These are phyloP conservation scores for Candida methanosorbosa DNA, from an alignment of 805 yeast genomes.

Conservation along the genomic window DNA sequence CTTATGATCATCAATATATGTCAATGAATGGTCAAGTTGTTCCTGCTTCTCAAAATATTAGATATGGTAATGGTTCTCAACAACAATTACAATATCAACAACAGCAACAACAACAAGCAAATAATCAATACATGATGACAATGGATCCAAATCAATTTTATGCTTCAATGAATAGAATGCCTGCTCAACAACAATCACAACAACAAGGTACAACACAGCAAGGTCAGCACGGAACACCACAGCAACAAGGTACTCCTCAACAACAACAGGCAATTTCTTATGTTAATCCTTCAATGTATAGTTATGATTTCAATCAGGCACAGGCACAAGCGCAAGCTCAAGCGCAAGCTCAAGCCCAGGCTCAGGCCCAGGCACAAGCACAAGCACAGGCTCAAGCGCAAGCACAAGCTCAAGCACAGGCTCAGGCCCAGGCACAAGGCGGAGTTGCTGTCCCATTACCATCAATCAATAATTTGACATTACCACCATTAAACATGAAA, in stretches of 20 bases:
- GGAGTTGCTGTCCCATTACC: conserved; percentile 18
- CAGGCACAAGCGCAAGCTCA: conserved; percentile 20
- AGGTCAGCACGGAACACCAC: background rate
- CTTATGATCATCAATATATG: too few relatives aligned
- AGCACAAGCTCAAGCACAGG: conserved; percentile 12
- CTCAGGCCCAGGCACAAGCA: conserved; percentile 13
- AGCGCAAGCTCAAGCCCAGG: conserved; percentile 14
- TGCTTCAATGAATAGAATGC: background rate
- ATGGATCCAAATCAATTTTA: conserved; percentile 1
- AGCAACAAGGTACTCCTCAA: background rate
- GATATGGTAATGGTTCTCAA: too few relatives aligned
- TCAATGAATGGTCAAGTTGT: too few relatives aligned
- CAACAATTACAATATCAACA: conserved; percentile 5
- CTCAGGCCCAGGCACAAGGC: too few relatives aligned
- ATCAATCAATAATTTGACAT: conserved; percentile 20
- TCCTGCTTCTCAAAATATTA: too few relatives aligned
- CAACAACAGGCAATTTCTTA: conserved; percentile 9
- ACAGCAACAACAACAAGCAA: conserved; percentile 8
- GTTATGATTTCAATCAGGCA: conserved; percentile 15
- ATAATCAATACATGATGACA: conserved; percentile 3
- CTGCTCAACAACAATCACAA: background rate
- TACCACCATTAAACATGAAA: conserved; percentile 24
- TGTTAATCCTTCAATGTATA: conserved; percentile 11
- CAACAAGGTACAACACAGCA: conserved; percentile 3
- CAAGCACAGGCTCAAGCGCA: conserved; percentile 17